Evolutionary conservation across 129 eudicot species (phyloP), one percentile per base, ranked within the genome.

Genomic region (Silybum marianum): DNA sequence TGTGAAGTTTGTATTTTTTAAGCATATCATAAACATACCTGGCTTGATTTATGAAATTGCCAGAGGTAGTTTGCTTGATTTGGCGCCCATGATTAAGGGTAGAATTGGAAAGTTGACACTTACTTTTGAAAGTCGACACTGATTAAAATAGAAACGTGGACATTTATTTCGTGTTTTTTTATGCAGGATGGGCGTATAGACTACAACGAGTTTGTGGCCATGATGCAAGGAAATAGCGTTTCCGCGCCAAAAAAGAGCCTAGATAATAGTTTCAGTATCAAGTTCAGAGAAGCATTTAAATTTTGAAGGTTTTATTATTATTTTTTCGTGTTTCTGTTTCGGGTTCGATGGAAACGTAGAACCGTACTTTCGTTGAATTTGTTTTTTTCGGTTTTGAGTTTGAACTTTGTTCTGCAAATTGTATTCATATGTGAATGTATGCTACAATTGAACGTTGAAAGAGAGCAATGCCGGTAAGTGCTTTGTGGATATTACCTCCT

Each of bases 121-220:
- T 39, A 51, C 19, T 51, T 51, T 51, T 14, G 19, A 51, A 51
- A 51, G 19, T 54, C 0, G 63, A 18, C 2, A 10, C 48, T 2
- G 13, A 11, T 16, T 44, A 44, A 44, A 44, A 44, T 1, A 44
- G 51, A 44, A 44, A 10, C 3, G 2, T 58, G 22, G 23, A 58
- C 66, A 5, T 10, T n/a, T 58, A 18, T 58, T 70, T 11, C 23
- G 16, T 69, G 34, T 58, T 76, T 28, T 72, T 82, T 26, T 51
- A 75, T 81, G 11, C 86, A 92, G 97, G 97, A 92, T 79, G 97
- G 97, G n/a, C 92, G 88, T 66, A 92, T 92, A 75, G 97, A 92
- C 69, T 92, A 92, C 87, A 92, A 92, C 12, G 97, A 92, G 83
- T 92, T 92, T 88, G 97, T 92, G 54, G 88, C 91, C 13, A 92